Evolutionary conservation across 148 eudicot genomes (phyloP).

Genomic region (Heliamphora exappendiculata): DNA sequence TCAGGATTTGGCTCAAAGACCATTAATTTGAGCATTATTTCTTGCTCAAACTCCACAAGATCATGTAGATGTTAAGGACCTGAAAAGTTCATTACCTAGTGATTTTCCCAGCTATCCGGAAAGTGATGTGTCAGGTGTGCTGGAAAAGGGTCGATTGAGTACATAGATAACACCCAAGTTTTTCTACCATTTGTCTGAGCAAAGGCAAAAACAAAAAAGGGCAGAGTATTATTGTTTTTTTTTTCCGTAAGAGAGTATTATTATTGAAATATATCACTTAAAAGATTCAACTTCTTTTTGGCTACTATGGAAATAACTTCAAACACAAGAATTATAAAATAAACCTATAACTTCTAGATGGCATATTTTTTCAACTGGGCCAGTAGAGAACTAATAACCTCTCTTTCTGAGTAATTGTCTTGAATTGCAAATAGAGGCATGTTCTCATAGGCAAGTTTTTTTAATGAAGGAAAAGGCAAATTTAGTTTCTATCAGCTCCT

Average conservation of each 20-base stretch:
- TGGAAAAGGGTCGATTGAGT: not conserved
- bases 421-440: not conserved
- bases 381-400: not conserved
- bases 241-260: not conserved
- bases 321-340: not conserved
- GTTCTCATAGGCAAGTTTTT: not conserved
- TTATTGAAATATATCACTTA: not conserved
- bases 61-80: not conserved
- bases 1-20: not conserved
- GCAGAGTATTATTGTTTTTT: not conserved
- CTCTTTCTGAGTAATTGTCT: not conserved
- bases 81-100: not conserved
- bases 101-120: not conserved
- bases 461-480: not conserved
- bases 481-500: not conserved
- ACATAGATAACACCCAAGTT: not conserved
- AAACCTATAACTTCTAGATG: not conserved
- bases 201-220: not conserved
- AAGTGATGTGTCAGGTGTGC: not conserved
- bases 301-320: not conserved
- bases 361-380: not conserved
- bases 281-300: constrained; percentile 2
- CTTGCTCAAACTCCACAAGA: not conserved
- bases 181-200: not conserved
- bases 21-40: not conserved